Percentiles rank a stretch among this genome's conserved stretches.
These are phyloP conservation scores for Microbotryum violaceum DNA, from an alignment of 1,284 basidiomycete species.

Conservation along the genomic window DNA sequence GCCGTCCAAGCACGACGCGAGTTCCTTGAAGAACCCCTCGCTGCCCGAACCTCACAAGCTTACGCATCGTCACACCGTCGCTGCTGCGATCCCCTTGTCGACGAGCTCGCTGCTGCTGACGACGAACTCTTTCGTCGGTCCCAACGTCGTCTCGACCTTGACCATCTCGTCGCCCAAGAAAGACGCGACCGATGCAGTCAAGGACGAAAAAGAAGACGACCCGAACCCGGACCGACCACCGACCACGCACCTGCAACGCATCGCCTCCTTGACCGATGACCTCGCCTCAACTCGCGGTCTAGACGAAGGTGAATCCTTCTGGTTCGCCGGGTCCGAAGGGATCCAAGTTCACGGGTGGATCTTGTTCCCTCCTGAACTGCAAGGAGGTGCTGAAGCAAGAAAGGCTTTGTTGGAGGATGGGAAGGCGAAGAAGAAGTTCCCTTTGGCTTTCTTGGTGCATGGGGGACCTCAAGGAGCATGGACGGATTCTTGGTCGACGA, in stretches of 20 bases:
- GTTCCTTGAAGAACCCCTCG: constrained; percentile 38
- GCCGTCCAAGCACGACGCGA: constrained; percentile 48
- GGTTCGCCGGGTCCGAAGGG: constrained; percentile 70
- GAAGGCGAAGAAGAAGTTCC: constrained; percentile 55
- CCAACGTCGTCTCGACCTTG: constrained; percentile 61
- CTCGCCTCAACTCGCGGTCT: constrained; percentile 54
- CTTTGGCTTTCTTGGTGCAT: constrained; percentile 63
- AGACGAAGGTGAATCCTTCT: constrained; percentile 63
- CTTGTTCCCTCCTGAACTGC: constrained; percentile 63
- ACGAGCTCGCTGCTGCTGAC: constrained; percentile 39
- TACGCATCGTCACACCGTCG: constrained; percentile 52
- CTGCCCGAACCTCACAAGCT: constrained; percentile 51
- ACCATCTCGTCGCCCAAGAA: constrained; percentile 35
- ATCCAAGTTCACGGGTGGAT: constrained; percentile 72
- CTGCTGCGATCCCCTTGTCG: constrained; percentile 48
- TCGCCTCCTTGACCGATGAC: constrained; percentile 37
- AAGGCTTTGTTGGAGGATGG: constrained; percentile 2
- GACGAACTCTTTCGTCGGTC: constrained; percentile 58
- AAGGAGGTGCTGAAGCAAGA: constrained; percentile 49
- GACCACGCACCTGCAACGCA: background rate
- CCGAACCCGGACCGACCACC: background rate
- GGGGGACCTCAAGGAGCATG: constrained; percentile 65
- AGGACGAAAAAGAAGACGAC: constrained; percentile 30
- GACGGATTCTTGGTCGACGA: constrained; percentile 72
- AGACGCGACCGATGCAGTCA: constrained; percentile 38